Base-by-base conservation (phyloP, 257 asterid genomes). In the Eustoma russellianum region DNA sequence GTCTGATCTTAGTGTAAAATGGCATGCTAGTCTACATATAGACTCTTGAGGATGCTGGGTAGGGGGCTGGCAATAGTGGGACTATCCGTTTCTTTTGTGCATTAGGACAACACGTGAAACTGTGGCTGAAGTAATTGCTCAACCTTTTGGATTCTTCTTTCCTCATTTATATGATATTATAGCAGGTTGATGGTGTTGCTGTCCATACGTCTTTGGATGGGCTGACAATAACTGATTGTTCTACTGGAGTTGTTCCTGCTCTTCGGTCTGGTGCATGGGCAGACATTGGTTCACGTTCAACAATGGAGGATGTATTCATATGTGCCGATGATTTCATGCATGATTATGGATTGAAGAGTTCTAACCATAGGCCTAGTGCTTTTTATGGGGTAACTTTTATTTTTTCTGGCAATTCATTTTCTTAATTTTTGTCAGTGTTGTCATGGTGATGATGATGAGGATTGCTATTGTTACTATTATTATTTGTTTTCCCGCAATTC, bases 191-290 rank as follows among this genome's bases (percentile, higher is more conserved):
- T 66, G 55, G 61, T 30, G 78, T 62, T 72, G 33, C 65, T 7
- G 55, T 70, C 16, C 79, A 62, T 59, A 59, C 65, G 52, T 47
- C 78, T 15, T 45, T 62, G 60, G 88, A 67, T 48, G 77, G 70
- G 62, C 55, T 76, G 68, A 57, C 46, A 47, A 60, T 63, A 60
- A 82, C 66, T 66, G 83, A 57, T 63, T 15, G 61, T 69, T 78
- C 45, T 59, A 41, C 62, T 38, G 74, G 72, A 56, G 80, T 57
- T 53, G 41, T 68, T 14, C 96, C 98, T 18, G 57, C 67, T 52
- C 86, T 87, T 53, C 95, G 98, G 46, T 87, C 96, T 8, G 98
- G 98, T 12, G 94, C 84, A 6, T 87, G 96, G 88, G 65, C 92
- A 7, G 98, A 87, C 67, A 74, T 82, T 40, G 98, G 95, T 55